These are phyloP conservation scores for Chlorophyllum brunneum DNA, from an alignment of 768 basidiomycete species.

Conservation along the genomic window DNA sequence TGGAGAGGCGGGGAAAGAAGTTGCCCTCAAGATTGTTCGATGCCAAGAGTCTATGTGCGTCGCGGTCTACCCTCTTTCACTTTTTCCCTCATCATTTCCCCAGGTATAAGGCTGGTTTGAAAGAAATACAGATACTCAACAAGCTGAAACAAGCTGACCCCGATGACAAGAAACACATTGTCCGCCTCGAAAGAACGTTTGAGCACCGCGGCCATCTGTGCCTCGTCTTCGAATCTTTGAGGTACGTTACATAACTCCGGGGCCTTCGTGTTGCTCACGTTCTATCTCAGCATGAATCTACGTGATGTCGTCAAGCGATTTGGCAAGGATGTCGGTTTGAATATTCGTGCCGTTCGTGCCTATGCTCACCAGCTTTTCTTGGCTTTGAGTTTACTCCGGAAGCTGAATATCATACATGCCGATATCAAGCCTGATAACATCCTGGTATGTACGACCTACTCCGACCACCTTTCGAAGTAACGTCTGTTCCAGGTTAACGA, in stretches of 20 bases:
- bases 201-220: slow-evolving; percentile 97
- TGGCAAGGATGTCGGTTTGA: slow-evolving; percentile 96
- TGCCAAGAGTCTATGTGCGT: slow-evolving; percentile 95
- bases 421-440: slow-evolving; percentile 99
- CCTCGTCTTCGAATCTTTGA: slow-evolving; percentile 91
- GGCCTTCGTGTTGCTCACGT: neutral
- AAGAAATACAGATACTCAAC: slow-evolving; percentile 86
- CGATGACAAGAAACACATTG: slow-evolving; percentile 94
- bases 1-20: slow-evolving; percentile 58
- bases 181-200: slow-evolving; percentile 90
- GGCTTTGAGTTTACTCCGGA: slow-evolving; percentile 77
- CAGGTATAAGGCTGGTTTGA: slow-evolving; percentile 93
- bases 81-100: slow-evolving; percentile 1
- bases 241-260: slow-evolving; percentile 41
- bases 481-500: slow-evolving; percentile 73
- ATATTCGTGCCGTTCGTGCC: slow-evolving; percentile 96
- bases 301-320: slow-evolving; percentile 97
- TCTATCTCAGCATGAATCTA: slow-evolving; percentile 80
- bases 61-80: neutral
- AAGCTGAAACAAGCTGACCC: slow-evolving; percentile 88
- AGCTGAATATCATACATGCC: slow-evolving; percentile 94
- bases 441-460: slow-evolving; percentile 50
- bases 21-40: slow-evolving; percentile 96
- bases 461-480: neutral
- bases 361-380: slow-evolving; percentile 97